Conservation (phyloP, 257 asterid species). For the Fraxinus cuspidata region DNA sequence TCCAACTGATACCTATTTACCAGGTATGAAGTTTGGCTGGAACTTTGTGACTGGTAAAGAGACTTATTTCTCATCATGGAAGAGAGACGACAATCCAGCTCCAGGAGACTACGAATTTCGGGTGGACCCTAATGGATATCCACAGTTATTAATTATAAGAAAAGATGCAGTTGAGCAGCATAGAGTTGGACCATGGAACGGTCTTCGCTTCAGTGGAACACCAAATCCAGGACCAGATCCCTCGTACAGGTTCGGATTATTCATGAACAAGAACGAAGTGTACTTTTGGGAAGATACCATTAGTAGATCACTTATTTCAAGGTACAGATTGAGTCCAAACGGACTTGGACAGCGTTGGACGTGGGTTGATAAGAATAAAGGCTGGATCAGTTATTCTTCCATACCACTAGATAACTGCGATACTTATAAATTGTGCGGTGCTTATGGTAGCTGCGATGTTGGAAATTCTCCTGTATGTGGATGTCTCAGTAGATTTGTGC, state of each 20-base stretch:
- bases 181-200: slow-evolving; percentile 49
- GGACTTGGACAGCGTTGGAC: slow-evolving; percentile 34
- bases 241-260: slow-evolving; percentile 19
- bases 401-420: slow-evolving; percentile 38
- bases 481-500: slow-evolving; percentile 33
- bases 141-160: slow-evolving; percentile 25
- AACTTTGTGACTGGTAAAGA: slow-evolving; percentile 33
- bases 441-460: slow-evolving; percentile 30
- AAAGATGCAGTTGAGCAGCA: slow-evolving; percentile 2
- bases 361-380: slow-evolving; percentile 32
- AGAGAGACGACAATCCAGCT: slow-evolving; percentile 43
- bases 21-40: slow-evolving; percentile 56
- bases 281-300: slow-evolving; percentile 12
- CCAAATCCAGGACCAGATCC: slow-evolving; percentile 18
- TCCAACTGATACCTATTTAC: slow-evolving; percentile 47
- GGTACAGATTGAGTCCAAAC: slow-evolving; percentile 23
- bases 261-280: slow-evolving; percentile 30
- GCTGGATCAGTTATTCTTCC: slow-evolving; percentile 28
- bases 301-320: slow-evolving; percentile 18
- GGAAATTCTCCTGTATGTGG: slow-evolving; percentile 26
- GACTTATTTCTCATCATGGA: slow-evolving; percentile 40
- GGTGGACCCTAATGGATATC: slow-evolving; percentile 40
- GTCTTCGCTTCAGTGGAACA: slow-evolving; percentile 38
- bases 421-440: slow-evolving; percentile 30
- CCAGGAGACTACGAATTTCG: slow-evolving; percentile 32